Percentiles rank a stretch among this genome's conserved stretches.
Conservation (phyloP, 2,329 filamentous ascomycete species). For the Aspergillus aculeatinus region DNA sequence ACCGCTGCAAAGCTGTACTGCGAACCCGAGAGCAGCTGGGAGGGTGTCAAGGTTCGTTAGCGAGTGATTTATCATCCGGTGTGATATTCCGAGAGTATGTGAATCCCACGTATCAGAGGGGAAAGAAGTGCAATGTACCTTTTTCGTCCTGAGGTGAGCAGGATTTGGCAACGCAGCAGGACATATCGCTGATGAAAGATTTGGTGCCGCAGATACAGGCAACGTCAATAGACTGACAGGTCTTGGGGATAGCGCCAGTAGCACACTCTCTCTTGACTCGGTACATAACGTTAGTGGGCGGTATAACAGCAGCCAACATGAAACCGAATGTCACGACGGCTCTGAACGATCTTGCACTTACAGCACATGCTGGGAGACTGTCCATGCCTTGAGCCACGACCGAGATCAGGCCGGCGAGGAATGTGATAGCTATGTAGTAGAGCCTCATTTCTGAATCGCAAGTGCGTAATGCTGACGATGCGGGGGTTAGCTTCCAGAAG, state of each 20-base stretch:
- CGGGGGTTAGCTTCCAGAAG: too few relatives aligned
- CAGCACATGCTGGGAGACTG: constrained; percentile 55
- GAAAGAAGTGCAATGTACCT: constrained; percentile 23
- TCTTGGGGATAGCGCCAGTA: constrained; percentile 41
- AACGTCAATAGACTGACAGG: constrained; percentile 43
- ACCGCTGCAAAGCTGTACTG: constrained; percentile 39
- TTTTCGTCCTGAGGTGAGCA: constrained; percentile 47
- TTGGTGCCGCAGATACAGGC: constrained; percentile 51
- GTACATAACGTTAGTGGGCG: constrained; percentile 2
- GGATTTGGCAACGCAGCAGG: constrained; percentile 50
- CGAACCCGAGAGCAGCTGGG: constrained; percentile 36
- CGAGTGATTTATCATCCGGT: neutral
- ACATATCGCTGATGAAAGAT: constrained; percentile 49
- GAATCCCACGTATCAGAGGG: constrained; percentile 1
- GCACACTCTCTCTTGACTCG: constrained; percentile 39
- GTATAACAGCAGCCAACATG: neutral
- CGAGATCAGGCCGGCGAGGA: constrained; percentile 53
- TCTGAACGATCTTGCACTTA: constrained; percentile 39
- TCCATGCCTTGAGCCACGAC: constrained; percentile 48
- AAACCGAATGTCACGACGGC: neutral
- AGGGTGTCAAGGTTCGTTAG: constrained; percentile 6
- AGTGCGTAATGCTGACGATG: neutral
- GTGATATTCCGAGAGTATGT: neutral
- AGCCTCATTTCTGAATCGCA: constrained; percentile 48
- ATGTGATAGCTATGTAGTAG: constrained; percentile 51